Conservation (phyloP, 1,139 yeast genomes). For the Starmera stellimalicola region DNA sequence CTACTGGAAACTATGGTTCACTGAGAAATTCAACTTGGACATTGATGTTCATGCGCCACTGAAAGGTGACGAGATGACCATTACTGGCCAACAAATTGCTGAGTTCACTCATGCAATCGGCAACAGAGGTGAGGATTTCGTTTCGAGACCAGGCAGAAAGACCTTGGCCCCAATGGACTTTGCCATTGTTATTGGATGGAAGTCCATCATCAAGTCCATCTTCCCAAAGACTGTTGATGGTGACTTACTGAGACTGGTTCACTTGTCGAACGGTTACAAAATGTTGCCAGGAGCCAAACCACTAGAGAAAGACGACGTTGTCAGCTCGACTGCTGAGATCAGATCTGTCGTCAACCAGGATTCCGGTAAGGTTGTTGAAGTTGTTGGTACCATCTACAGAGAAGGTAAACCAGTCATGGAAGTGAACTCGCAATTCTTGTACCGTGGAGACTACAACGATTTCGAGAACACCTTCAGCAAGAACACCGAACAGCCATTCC, state of each 20-base stretch:
- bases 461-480: constrained; percentile 90
- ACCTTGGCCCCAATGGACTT: constrained; percentile 98
- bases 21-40: constrained; percentile 52
- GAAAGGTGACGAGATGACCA: constrained; percentile 51
- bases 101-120: constrained; percentile 97
- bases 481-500: constrained; percentile 78
- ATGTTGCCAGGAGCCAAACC: constrained; percentile 92
- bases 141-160: constrained; percentile 74
- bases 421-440: constrained; percentile 90
- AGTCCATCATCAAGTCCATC: constrained; percentile 91
- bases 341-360: constrained; percentile 85
- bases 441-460: constrained; percentile 86
- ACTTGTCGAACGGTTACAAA: constrained; percentile 87
- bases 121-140: constrained; percentile 93
- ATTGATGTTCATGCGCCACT: constrained; percentile 64
- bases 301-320: constrained; percentile 80
- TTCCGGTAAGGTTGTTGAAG: constrained; percentile 94
- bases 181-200: constrained; percentile 98
- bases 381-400: constrained; percentile 79
- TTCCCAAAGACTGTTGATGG: constrained; percentile 97
- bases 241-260: constrained; percentile 88
- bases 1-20: constrained; percentile 98
- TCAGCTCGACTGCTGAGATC: constrained; percentile 73
- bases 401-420: constrained; percentile 80
- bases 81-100: constrained; percentile 70